Conservation (phyloP, 441 rosid genomes). For the Adansonia grandidieri region DNA sequence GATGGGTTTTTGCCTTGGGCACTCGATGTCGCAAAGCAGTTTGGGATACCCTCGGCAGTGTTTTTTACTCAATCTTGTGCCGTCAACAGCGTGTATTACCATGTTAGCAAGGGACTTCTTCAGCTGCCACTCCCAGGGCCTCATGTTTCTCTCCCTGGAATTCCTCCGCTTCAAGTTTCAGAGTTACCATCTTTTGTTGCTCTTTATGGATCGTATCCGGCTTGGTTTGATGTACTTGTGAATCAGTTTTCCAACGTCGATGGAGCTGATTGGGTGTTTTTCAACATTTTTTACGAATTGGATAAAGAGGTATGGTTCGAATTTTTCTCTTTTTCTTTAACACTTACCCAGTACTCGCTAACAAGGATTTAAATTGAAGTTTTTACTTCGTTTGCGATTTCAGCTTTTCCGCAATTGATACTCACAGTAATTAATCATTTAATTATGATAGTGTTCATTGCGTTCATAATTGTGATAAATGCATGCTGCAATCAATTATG, state of each 20-base stretch:
- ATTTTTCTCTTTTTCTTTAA: not conserved
- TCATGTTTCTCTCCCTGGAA: not conserved
- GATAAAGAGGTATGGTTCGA: slow-evolving; percentile 41
- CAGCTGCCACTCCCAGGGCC: not conserved
- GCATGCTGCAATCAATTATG: no score
- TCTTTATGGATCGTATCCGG: slow-evolving; percentile 41
- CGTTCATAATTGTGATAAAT: no score
- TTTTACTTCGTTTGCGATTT: no score
- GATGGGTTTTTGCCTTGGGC: slow-evolving; percentile 6
- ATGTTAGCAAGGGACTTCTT: not conserved
- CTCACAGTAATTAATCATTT: no score
- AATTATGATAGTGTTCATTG: no score
- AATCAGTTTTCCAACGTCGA: slow-evolving; percentile 56
- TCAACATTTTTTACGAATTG: slow-evolving; percentile 36
- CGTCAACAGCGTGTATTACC: slow-evolving; percentile 14
- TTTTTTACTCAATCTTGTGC: slow-evolving; percentile 5
- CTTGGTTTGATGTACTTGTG: slow-evolving; percentile 33
- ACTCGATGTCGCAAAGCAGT: slow-evolving; percentile 5
- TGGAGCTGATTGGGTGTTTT: slow-evolving; percentile 52
- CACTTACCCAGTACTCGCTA: no score
- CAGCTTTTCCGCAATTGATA: no score
- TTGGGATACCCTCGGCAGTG: not conserved
- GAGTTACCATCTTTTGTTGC: slow-evolving; percentile 34
- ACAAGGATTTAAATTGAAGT: no score
- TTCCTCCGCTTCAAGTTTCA: slow-evolving; percentile 10